Percentiles rank a stretch among this genome's conserved stretches.
Conservation (phyloP, 2,329 filamentous ascomycete species). For the Paramyrothecium sp. region DNA sequence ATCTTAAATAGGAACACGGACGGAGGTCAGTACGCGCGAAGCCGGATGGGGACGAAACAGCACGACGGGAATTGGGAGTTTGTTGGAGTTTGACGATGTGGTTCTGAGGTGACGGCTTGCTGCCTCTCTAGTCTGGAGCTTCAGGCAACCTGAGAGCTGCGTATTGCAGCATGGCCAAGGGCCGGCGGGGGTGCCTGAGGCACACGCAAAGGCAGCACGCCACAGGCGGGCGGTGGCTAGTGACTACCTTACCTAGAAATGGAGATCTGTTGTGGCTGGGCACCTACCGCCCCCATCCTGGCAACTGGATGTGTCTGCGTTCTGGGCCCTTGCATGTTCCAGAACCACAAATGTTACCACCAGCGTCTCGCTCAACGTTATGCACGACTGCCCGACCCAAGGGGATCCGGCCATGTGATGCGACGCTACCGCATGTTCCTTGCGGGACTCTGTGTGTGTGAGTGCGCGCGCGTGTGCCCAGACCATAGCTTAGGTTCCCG, state of each 20-base stretch:
- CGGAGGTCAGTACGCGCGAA: not conserved
- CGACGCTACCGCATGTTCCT: not conserved
- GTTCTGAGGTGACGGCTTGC: constrained; percentile 10
- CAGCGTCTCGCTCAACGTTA: not conserved
- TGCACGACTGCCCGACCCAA: not conserved
- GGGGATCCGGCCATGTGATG: not conserved
- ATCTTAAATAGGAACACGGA: constrained; percentile 5
- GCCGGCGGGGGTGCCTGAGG: constrained; percentile 32
- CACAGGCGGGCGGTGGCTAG: constrained; percentile 17
- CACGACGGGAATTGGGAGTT: constrained; percentile 10
- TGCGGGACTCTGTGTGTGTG: no score
- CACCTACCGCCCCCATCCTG: not conserved
- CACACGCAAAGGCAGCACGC: constrained; percentile 11
- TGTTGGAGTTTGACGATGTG: constrained; percentile 15
- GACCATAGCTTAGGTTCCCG: no score
- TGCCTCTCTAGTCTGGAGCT: constrained; percentile 24
- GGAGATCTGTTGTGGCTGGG: no score
- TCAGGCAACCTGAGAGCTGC: constrained; percentile 45
- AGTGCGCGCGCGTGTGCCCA: no score
- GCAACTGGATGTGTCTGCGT: not conserved
- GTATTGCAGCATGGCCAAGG: constrained; percentile 24
- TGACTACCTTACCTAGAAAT: no score
- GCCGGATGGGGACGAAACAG: constrained; percentile 11
- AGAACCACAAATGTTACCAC: not conserved
- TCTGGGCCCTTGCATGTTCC: not conserved